phyloP scores from a whole-genome alignment of 2,329 filamentous ascomycete species.

The Colletotrichum trifolii region DNA sequence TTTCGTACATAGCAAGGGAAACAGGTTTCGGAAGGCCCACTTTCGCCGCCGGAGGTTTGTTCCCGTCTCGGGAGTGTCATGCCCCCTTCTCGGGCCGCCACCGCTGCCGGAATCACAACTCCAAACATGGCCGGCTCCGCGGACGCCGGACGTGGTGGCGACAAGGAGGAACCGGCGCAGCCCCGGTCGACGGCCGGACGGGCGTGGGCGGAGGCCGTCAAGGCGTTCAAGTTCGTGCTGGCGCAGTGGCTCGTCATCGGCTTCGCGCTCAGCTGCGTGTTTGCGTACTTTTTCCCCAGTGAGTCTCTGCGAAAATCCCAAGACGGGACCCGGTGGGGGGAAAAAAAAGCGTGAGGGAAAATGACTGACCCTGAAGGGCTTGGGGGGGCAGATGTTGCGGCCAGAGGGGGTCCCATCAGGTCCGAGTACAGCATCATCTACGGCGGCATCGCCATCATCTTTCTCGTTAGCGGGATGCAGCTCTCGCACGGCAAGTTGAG shows the following conservation, averaged over 20 bases:
- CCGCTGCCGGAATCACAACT: not conserved
- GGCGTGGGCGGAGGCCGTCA: conserved; percentile 13
- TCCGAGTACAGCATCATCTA: conserved; percentile 73
- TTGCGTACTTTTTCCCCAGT: conserved; percentile 58
- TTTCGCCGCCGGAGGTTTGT: no score
- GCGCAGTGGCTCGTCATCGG: conserved; percentile 75
- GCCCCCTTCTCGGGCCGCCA: not conserved
- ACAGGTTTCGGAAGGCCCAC: no score
- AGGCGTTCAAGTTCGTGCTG: conserved; percentile 49
- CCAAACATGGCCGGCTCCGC: conserved; percentile 21
- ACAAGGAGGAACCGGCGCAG: not conserved
- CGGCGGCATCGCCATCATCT: conserved; percentile 75
- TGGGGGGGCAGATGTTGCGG: conserved; percentile 54
- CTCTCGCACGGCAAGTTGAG: conserved; percentile 71
- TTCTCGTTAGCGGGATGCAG: conserved; percentile 77
- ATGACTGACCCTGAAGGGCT: not conserved
- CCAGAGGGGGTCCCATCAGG: conserved; percentile 60
- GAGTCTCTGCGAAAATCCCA: conserved; percentile 36
- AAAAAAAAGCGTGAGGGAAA: not conserved
- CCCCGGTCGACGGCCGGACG: conserved; percentile 4
- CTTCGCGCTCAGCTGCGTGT: conserved; percentile 64
- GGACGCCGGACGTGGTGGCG: not conserved
- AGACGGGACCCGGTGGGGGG: not conserved
- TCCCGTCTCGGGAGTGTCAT: not conserved
- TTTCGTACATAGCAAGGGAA: no score